phyloP scores from a whole-genome alignment of 257 asterid genomes.

The Jacaranda mimosifolia region DNA sequence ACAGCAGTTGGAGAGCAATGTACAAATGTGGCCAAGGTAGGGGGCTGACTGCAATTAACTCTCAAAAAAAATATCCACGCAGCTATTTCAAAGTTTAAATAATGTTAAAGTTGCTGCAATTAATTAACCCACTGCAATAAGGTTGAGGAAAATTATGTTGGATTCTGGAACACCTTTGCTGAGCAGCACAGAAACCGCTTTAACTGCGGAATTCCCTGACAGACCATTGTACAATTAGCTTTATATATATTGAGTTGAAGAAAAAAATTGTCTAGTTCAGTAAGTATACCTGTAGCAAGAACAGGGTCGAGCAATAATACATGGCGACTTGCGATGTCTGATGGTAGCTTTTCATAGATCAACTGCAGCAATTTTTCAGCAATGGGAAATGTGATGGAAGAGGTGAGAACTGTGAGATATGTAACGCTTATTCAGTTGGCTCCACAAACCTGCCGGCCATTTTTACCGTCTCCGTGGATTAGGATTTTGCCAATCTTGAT shows the following conservation, averaged over 20 bases:
- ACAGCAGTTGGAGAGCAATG: too few relatives aligned
- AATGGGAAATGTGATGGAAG: constrained; percentile 25
- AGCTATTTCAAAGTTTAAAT: neutral
- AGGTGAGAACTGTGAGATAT: neutral
- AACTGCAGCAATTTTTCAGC: constrained; percentile 54
- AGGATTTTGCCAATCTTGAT: constrained; percentile 93
- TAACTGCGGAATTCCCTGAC: constrained; percentile 82
- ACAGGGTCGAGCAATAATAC: constrained; percentile 91
- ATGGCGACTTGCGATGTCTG: constrained; percentile 90
- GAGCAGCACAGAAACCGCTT: constrained; percentile 79
- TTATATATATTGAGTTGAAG: too few relatives aligned
- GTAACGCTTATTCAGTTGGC: neutral
- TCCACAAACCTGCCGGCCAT: constrained; percentile 72
- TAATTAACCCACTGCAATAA: constrained; percentile 72
- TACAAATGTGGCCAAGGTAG: too few relatives aligned
- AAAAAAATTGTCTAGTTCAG: too few relatives aligned
- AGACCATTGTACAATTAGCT: neutral
- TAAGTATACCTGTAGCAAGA: constrained; percentile 81
- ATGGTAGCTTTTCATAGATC: constrained; percentile 91
- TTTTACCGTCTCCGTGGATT: constrained; percentile 70
- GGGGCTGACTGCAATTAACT: too few relatives aligned
- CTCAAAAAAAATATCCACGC: neutral
- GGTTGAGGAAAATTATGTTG: constrained; percentile 91
- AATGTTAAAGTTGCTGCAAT: neutral
- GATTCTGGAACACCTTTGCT: constrained; percentile 91